Base-by-base conservation (phyloP, 805 yeast genomes). In the Babjeviella inositovora region DNA sequence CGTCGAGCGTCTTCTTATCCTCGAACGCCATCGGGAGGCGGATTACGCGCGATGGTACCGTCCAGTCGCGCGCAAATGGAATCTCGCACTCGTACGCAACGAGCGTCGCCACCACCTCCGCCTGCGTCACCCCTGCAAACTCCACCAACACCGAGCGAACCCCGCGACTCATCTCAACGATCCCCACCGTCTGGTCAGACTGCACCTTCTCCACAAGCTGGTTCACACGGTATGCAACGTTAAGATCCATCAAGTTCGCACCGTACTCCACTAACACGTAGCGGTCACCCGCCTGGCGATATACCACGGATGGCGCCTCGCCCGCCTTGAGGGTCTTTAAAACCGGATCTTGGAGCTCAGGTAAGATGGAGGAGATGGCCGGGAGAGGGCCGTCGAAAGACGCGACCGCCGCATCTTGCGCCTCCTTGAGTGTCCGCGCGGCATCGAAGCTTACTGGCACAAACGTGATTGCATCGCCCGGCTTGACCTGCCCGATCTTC, bases 401-500 rank as follows among this genome's bases (percentile, higher is more conserved):
- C 2, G 38, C 37, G 30, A 77, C 55, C 12, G 58, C 50, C 14
- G 38, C 34, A 41, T 81, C 85, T 43, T 76, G 92, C 1, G 53
- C 45, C 14, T 38, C 38, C 47, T 70, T 76, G 46, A 85, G 54
- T 10, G 45, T 45, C 33, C 76, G 55, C 5, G 97, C 95, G 28
- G 62, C 51, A 15, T 65, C 70, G 35, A 66, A 75, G 9, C 69
- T 38, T 20, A 90, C 60, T 17, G 96, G 94, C 27, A 70, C 69
- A 57, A 90, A 87, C 34, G 65, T 65, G 29, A 87, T 70, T 22
- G 47, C 37, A 41, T 90, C 97, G 41, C 97, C 97, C 4, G 97
- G 96, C 47, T 80, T 85, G 20, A 81, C 85, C 54, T 87, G 97
- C 22, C 98, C 98, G 42, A 90, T 79, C 56, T 90, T 90, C 97